Percentiles rank a stretch among this genome's conserved stretches.
Conservation (phyloP, 1,284 basidiomycete genomes). For the Somion occarium region DNA sequence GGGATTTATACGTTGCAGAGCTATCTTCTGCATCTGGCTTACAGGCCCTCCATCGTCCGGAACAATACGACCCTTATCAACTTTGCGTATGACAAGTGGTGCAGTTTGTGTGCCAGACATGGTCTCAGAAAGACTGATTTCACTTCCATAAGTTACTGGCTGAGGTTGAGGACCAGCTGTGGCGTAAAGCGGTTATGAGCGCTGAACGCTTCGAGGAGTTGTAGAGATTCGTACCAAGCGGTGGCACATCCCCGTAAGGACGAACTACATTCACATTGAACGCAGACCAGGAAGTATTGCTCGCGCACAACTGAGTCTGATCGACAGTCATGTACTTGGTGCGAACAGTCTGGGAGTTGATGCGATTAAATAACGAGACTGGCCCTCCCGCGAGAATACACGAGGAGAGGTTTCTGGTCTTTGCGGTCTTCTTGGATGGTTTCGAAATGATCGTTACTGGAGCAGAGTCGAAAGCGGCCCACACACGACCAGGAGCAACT, state of each 20-base stretch:
- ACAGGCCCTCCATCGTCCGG: slow-evolving; percentile 85
- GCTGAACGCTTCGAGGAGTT: no score
- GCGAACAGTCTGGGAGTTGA: slow-evolving; percentile 95
- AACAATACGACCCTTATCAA: slow-evolving; percentile 85
- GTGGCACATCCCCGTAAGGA: slow-evolving; percentile 52
- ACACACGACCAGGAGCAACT: slow-evolving; percentile 56
- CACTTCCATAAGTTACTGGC: slow-evolving; percentile 88
- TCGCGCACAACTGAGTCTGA: slow-evolving; percentile 78
- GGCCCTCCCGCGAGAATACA: slow-evolving; percentile 87
- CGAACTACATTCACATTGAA: slow-evolving; percentile 86
- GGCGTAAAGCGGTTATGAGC: background rate
- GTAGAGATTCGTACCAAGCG: slow-evolving; percentile 44
- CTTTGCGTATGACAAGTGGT: slow-evolving; percentile 87
- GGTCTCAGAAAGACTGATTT: slow-evolving; percentile 81
- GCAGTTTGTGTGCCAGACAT: slow-evolving; percentile 82
- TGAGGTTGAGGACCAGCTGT: slow-evolving; percentile 63
- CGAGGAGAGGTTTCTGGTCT: slow-evolving; percentile 89
- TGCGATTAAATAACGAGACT: slow-evolving; percentile 94
- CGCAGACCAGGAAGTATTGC: slow-evolving; percentile 88
- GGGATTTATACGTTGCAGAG: slow-evolving; percentile 77
- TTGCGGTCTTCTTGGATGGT: slow-evolving; percentile 95
- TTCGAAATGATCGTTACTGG: slow-evolving; percentile 95
- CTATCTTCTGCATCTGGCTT: slow-evolving; percentile 95
- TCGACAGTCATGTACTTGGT: slow-evolving; percentile 97
- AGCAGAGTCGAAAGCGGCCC: slow-evolving; percentile 89